phyloP scores from a whole-genome alignment of 371 early-diverging fungal genomes.

The Mucor ambiguus region DNA sequence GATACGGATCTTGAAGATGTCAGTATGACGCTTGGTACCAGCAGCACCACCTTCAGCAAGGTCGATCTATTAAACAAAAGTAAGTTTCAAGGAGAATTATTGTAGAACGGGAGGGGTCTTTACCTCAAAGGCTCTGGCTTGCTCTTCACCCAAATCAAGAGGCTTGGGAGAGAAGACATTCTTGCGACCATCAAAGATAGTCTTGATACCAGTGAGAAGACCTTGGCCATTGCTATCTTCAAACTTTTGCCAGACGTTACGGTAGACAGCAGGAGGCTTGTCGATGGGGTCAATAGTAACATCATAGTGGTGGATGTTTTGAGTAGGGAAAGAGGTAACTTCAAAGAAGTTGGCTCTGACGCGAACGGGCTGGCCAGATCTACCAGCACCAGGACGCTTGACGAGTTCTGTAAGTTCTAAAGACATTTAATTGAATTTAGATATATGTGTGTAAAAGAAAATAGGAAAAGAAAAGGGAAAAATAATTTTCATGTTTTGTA shows the following conservation, averaged over 20 bases:
- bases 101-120: not conserved
- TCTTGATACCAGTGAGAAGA: constrained; percentile 35
- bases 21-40: constrained; percentile 29
- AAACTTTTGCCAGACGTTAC: constrained; percentile 52
- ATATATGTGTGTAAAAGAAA: constrained; percentile 9
- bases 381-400: constrained; percentile 36
- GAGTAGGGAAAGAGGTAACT: constrained; percentile 41
- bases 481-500: not conserved
- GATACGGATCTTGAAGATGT: constrained; percentile 57
- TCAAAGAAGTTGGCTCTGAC: constrained; percentile 52
- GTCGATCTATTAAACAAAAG: constrained; percentile 34
- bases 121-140: constrained; percentile 50
- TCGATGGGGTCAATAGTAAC: constrained; percentile 43
- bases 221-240: constrained; percentile 35
- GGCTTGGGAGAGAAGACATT: constrained; percentile 48
- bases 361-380: constrained; percentile 30
- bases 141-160: constrained; percentile 44
- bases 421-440: constrained; percentile 21
- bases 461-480: constrained; percentile 11
- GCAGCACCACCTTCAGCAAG: constrained; percentile 24
- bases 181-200: constrained; percentile 58
- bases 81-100: not conserved
- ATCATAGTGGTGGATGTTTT: constrained; percentile 50
- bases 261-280: constrained; percentile 44
- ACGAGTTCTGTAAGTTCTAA: constrained; percentile 42